Evolutionary conservation across 345 rosid genomes (phyloP).

Genomic region (Viola odorata): DNA sequence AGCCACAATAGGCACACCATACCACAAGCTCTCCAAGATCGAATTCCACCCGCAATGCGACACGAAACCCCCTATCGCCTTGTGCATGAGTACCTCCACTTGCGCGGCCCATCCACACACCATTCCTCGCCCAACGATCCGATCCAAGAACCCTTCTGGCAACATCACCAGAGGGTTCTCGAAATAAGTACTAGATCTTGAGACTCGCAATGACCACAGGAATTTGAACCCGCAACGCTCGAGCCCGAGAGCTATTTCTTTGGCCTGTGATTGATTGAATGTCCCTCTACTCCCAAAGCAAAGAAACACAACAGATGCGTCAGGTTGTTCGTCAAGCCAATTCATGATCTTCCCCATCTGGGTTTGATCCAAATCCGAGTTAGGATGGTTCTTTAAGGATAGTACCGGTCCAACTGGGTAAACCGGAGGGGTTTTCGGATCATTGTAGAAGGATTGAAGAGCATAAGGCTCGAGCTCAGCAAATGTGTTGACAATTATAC

Average conservation of each 20-base stretch:
- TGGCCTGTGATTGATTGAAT: conserved; percentile 6
- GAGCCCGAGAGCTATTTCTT: conserved; percentile 19
- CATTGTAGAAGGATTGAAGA: neutral
- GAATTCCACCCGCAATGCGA: conserved; percentile 16
- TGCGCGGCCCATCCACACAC: conserved; percentile 19
- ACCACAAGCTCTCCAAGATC: conserved; percentile 8
- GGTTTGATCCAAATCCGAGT: neutral
- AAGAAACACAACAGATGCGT: conserved; percentile 16
- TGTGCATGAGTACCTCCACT: conserved; percentile 4
- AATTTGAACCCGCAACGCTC: conserved; percentile 14
- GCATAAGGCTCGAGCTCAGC: conserved; percentile 5
- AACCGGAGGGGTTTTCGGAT: neutral
- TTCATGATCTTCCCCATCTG: conserved; percentile 1
- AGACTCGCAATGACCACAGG: conserved; percentile 14
- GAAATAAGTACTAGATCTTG: neutral
- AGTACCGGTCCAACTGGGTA: conserved; percentile 6
- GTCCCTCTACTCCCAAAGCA: conserved; percentile 20
- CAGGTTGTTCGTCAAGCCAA: conserved; percentile 15
- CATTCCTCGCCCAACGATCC: conserved; percentile 28
- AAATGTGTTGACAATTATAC: conserved; percentile 8
- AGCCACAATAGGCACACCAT: conserved; percentile 26
- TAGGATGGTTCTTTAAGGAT: conserved; percentile 1
- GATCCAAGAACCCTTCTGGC: conserved; percentile 32
- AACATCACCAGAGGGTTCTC: conserved; percentile 17
- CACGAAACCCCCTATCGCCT: conserved; percentile 3